Base-by-base conservation (phyloP, 768 basidiomycete genomes). In the Mycena kentingensis region DNA sequence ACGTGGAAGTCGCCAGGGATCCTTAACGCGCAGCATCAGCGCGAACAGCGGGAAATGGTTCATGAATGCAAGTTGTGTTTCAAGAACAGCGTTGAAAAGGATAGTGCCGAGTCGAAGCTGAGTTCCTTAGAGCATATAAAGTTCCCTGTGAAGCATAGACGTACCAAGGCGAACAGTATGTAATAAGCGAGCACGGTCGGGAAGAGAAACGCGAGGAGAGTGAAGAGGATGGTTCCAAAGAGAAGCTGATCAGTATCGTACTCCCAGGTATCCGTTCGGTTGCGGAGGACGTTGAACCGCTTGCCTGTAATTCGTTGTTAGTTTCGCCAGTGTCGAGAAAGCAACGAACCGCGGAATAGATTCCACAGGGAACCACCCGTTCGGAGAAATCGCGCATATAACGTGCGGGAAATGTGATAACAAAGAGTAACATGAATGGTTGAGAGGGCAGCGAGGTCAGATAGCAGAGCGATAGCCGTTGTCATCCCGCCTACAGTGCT, bases 41-140 rank as follows among this genome's bases (percentile, higher is more conserved):
- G 87, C 88, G 66, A 98, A 98, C 3, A 98, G 73, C 1, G 96
- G 94, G 57, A 97, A 97, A 58, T 93, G 87, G 56, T 97, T 95
- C 77, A 98, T 81, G 57, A 93, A 85, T 0, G 84, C 85, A 21
- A 94, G 72, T 2, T 78, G 68, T 0, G 81, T 82, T 58, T 89
- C 84, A 26, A 93, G 68, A 7, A 66, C 65, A 0, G 84, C 86
- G 58, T 91, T 83, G 2, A 84, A 53, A 1, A 80, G 57, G 11
- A 93, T 77, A 5, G 83, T 75, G 3, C 65, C 73, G 0, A 87
- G 62, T 2, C 80, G 79, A 29, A 80, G 70, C 85, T 88, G 60
- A 11, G 38, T 12, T 3, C 13, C 12, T 26, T 37, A 37, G 16
- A 35, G 18, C 29, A 37, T 36, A 38, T 35, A 43, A 28, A 43